These are phyloP conservation scores for Botrytis hyacinthi DNA, from an alignment of 2,329 filamentous ascomycete species.

Conservation along the genomic window DNA sequence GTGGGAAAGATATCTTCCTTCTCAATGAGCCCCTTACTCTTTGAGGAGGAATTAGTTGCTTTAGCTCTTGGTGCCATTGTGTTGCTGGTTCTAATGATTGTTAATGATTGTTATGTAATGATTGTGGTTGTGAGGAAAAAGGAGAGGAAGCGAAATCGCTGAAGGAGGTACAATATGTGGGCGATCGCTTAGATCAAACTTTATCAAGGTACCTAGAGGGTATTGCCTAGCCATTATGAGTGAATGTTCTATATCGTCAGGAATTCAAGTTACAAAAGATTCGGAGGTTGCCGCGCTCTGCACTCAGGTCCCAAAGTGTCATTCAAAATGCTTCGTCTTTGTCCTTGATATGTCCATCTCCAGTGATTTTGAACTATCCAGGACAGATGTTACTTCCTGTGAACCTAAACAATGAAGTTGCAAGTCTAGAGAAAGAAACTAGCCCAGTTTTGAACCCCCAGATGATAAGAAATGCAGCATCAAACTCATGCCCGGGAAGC, in stretches of 20 bases:
- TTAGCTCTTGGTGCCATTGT: not conserved
- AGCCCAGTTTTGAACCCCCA: not conserved
- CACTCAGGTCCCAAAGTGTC: not conserved
- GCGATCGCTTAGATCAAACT: not conserved
- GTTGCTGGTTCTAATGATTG: not conserved
- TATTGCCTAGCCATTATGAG: not conserved
- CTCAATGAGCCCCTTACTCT: not conserved
- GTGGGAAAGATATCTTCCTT: not conserved
- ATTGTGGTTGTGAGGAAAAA: not conserved
- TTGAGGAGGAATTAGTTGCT: not conserved
- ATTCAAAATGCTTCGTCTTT: not conserved
- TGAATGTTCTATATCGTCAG: not conserved
- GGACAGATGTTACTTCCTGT: not conserved
- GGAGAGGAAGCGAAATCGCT: not conserved
- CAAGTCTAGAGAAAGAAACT: not conserved
- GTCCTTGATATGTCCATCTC: not conserved
- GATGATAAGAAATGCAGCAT: not conserved
- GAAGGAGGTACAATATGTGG: not conserved
- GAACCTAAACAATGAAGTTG: not conserved
- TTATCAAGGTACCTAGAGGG: not conserved
- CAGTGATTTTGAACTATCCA: not conserved
- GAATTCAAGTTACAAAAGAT: not conserved
- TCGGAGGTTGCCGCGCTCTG: not conserved
- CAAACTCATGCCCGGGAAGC: not conserved
- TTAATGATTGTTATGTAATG: conserved; percentile 3